phyloP scores from a whole-genome alignment of 805 yeast genomes.

The Wickerhamiella occidentalis region DNA sequence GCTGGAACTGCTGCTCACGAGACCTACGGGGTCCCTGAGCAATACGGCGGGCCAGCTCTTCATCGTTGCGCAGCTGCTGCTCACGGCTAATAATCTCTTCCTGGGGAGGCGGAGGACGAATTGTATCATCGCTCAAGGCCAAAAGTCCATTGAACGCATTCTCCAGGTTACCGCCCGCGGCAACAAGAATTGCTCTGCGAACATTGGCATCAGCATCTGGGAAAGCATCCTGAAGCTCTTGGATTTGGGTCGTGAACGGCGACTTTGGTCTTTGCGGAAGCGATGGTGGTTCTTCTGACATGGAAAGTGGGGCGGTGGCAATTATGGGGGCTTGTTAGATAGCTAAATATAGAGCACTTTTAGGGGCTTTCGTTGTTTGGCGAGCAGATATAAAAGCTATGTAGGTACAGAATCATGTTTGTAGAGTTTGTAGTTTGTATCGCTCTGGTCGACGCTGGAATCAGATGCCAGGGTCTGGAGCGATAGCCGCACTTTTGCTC shows the following conservation, averaged over 20 bases:
- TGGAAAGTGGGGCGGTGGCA: background rate
- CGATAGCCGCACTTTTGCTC: too few species aligned
- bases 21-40: conserved; percentile 30
- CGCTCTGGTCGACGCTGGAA: too few species aligned
- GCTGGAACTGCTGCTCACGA: background rate
- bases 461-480: too few species aligned
- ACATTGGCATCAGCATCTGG: conserved; percentile 63
- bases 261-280: conserved; percentile 51
- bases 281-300: conserved; percentile 23
- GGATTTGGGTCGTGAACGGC: conserved; percentile 41
- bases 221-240: conserved; percentile 71
- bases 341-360: too few species aligned
- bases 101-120: conserved; percentile 28
- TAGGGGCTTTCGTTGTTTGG: too few species aligned
- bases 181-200: conserved; percentile 70
- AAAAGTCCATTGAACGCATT: conserved; percentile 82
- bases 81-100: conserved; percentile 26
- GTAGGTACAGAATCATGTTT: too few species aligned
- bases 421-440: too few species aligned
- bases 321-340: too few species aligned
- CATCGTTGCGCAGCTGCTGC: conserved; percentile 58
- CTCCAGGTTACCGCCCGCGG: conserved; percentile 68
- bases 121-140: conserved; percentile 47
- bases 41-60: conserved; percentile 64
- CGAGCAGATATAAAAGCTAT: too few species aligned